Conservation (phyloP, 106 monocot species). For the Chionographis japonica region DNA sequence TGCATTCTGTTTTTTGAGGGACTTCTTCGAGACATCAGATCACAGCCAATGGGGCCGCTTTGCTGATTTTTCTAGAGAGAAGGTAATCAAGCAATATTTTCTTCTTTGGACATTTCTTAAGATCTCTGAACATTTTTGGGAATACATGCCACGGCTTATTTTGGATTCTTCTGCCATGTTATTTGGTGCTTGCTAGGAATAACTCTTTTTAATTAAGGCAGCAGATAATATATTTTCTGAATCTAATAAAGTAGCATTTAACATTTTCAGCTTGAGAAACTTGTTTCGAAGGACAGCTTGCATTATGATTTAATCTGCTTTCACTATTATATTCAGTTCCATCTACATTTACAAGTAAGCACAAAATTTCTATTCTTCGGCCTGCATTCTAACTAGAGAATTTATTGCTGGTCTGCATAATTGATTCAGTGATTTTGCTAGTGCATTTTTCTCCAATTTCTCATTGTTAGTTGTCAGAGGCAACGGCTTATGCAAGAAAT, state of each 20-base stretch:
- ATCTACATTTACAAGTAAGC: conserved; percentile 85
- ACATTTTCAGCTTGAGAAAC: conserved; percentile 72
- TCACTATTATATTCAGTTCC: conserved; percentile 90
- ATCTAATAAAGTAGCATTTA: background rate
- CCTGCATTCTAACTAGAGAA: too few relatives aligned
- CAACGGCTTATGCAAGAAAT: conserved; percentile 69
- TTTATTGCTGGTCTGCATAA: background rate
- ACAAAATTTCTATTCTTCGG: background rate
- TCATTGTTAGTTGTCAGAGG: conserved; percentile 66
- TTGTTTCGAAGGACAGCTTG: conserved; percentile 62
- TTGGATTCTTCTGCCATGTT: background rate
- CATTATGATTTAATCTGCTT: conserved; percentile 83
- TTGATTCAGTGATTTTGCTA: too few relatives aligned
- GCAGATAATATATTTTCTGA: too few relatives aligned
- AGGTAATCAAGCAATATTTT: conserved; percentile 28
- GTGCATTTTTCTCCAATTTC: background rate
- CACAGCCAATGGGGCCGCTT: conserved; percentile 90
- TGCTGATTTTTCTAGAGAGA: conserved; percentile 70
- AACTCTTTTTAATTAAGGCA: too few relatives aligned
- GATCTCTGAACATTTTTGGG: background rate
- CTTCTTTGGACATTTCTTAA: background rate
- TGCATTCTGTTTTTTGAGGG: conserved; percentile 82
- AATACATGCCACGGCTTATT: background rate
- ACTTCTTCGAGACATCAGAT: conserved; percentile 96
- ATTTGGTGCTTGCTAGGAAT: too few relatives aligned